Evolutionary conservation across 2,329 filamentous ascomycete species (phyloP).

Genomic region (Talaromyces sp.): DNA sequence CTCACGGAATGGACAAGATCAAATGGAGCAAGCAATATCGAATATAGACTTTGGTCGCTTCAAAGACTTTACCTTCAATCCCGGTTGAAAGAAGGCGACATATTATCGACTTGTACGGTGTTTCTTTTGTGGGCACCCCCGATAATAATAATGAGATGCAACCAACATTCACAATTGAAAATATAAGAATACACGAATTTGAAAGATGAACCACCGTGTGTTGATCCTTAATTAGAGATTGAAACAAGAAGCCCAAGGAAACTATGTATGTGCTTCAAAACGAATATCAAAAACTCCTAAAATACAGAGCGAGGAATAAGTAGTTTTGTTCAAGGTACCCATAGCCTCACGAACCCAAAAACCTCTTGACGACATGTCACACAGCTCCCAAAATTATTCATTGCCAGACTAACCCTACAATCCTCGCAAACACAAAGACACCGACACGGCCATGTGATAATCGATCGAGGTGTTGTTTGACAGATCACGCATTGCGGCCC

Average conservation of each 20-base stretch:
- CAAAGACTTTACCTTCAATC: conserved; percentile 6
- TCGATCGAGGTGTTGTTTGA: conserved; percentile 74
- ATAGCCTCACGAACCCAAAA: conserved; percentile 82
- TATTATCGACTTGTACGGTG: neutral
- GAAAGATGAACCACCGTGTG: neutral
- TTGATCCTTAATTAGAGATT: neutral
- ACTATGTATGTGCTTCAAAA: neutral
- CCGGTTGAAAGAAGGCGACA: neutral
- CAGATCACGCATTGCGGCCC: conserved; percentile 91
- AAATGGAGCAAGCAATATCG: neutral
- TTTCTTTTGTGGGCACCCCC: neutral
- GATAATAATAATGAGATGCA: neutral
- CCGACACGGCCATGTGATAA: conserved; percentile 94
- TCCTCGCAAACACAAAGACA: conserved; percentile 94
- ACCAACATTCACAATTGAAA: neutral
- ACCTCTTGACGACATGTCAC: conserved; percentile 90
- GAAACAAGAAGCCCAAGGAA: neutral
- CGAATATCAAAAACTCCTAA: neutral
- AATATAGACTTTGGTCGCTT: neutral
- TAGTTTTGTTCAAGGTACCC: conserved; percentile 57
- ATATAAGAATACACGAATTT: neutral
- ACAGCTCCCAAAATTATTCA: conserved; percentile 96
- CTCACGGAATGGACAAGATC: neutral
- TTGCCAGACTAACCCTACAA: conserved; percentile 83
- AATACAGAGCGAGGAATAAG: neutral